A percentile compares a stretch with the other conserved stretches of the same genome.
These are phyloP conservation scores for Echites panduratus DNA, from an alignment of 257 asterid species.

Conservation along the genomic window DNA sequence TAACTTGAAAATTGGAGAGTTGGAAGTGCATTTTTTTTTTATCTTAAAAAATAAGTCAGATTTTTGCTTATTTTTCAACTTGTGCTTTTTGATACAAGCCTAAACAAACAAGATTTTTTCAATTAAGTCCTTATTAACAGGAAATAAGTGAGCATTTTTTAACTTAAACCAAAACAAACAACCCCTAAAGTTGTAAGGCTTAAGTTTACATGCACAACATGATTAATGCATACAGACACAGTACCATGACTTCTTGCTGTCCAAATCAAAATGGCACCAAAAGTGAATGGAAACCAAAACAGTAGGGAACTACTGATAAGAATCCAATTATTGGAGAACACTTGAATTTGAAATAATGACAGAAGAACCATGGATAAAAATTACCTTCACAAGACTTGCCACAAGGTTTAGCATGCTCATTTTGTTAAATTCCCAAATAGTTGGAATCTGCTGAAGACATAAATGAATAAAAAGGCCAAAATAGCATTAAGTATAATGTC, in stretches of 20 bases:
- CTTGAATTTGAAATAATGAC: not conserved
- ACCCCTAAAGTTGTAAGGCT: no score
- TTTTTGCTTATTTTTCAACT: no score
- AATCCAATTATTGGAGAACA: not conserved
- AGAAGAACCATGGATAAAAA: not conserved
- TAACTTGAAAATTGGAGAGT: no score
- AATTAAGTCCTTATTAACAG: no score
- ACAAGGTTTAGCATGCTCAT: constrained; percentile 87
- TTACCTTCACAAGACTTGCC: constrained; percentile 70
- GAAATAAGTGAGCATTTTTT: no score
- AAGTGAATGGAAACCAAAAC: not conserved
- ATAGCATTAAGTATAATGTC: constrained; percentile 3
- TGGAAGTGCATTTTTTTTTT: no score
- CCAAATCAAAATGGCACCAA: not conserved
- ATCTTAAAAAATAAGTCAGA: no score
- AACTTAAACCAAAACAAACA: no score
- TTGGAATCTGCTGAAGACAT: constrained; percentile 57
- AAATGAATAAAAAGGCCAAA: constrained; percentile 14
- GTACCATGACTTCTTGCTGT: not conserved
- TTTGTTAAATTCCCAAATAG: constrained; percentile 65
- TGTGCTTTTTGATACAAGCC: no score
- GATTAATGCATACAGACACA: not conserved
- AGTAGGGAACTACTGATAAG: not conserved
- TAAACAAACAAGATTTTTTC: no score
- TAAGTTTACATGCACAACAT: not conserved